phyloP scores from a whole-genome alignment of 768 basidiomycete genomes.

The Dacryopinax primogenitus region DNA sequence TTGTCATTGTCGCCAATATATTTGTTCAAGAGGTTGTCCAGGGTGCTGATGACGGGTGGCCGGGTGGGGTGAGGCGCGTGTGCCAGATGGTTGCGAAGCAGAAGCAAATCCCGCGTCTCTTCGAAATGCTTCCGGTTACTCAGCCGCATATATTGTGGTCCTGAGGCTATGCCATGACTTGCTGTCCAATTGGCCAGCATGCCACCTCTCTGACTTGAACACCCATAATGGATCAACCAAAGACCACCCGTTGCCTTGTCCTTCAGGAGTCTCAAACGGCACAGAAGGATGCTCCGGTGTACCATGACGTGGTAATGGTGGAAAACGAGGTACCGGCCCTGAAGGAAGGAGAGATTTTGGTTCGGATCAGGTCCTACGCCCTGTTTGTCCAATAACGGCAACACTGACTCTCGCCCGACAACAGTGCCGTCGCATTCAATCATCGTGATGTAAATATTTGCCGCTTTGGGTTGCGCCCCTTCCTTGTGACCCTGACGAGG shows the following conservation, averaged over 20 bases:
- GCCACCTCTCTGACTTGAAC: background rate
- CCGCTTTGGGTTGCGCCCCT: background rate
- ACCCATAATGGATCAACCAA: background rate
- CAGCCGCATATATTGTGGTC: background rate
- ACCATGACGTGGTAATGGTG: slow-evolving; percentile 46
- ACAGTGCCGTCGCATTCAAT: slow-evolving; percentile 56
- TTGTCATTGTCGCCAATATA: slow-evolving; percentile 1
- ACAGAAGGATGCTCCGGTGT: slow-evolving; percentile 26
- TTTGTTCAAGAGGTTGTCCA: background rate
- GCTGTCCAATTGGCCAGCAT: background rate
- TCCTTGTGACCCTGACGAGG: background rate
- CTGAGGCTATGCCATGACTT: background rate
- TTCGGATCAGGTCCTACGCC: slow-evolving; percentile 39
- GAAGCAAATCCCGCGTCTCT: background rate
- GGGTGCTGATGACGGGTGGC: background rate
- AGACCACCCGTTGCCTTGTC: background rate
- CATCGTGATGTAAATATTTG: slow-evolving; percentile 43
- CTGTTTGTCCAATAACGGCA: slow-evolving; percentile 1
- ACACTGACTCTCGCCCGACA: slow-evolving; percentile 11
- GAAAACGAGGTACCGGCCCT: slow-evolving; percentile 40
- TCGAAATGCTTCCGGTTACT: background rate
- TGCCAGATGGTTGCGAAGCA: background rate
- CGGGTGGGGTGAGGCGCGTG: background rate
- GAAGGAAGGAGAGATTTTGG: slow-evolving; percentile 46
- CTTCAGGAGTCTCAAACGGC: background rate